These are phyloP conservation scores for Scutellaria galericulata DNA, from an alignment of 257 asterid species.

Conservation along the genomic window DNA sequence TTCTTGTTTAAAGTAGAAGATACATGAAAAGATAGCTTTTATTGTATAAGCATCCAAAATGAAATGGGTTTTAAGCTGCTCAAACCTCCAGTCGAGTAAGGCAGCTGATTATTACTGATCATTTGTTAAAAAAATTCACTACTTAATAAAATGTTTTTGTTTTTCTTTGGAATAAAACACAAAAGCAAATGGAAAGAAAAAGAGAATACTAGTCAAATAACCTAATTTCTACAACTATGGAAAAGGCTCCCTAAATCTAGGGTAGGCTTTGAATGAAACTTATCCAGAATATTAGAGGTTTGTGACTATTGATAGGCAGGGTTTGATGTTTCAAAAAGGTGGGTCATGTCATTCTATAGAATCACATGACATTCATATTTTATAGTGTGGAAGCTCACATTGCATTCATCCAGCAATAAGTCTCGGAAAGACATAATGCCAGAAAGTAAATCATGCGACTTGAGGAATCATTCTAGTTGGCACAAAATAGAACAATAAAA, in stretches of 20 bases:
- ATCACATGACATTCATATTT: background rate
- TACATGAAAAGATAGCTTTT: background rate
- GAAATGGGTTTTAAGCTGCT: constrained; percentile 11
- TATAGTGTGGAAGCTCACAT: background rate
- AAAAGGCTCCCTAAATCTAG: background rate
- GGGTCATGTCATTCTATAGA: constrained; percentile 7
- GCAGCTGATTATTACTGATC: constrained; percentile 9
- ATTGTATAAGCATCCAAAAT: constrained; percentile 15
- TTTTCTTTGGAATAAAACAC: too few relatives aligned
- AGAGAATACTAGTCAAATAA: background rate
- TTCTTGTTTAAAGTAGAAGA: constrained; percentile 10
- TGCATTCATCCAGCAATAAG: background rate
- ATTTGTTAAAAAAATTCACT: too few relatives aligned
- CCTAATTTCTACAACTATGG: constrained; percentile 6
- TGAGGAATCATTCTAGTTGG: constrained; percentile 7
- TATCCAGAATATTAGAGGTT: background rate
- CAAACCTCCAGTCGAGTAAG: background rate
- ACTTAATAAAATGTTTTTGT: too few relatives aligned
- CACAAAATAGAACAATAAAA: background rate
- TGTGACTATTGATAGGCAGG: constrained; percentile 7
- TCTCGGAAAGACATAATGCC: background rate
- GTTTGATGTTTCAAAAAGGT: background rate
- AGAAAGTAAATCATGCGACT: background rate
- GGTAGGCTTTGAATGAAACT: constrained; percentile 22
- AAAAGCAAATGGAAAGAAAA: background rate